Conservation (phyloP, 2,329 filamentous ascomycete genomes). For the Cordyceps cicadae region DNA sequence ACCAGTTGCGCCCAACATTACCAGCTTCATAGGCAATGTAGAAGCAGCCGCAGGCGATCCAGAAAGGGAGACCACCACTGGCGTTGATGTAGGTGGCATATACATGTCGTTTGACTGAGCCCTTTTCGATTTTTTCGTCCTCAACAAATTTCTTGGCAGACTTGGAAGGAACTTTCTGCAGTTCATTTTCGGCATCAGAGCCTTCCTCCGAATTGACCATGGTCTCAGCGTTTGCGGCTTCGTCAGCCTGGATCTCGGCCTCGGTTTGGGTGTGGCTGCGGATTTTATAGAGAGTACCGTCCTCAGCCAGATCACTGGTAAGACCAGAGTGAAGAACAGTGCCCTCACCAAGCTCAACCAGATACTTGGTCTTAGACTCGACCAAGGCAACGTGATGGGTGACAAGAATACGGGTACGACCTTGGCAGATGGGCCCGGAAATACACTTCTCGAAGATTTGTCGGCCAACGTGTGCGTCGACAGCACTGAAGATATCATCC, state of each 20-base stretch:
- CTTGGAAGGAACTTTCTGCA: slow-evolving; percentile 44
- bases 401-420: slow-evolving; percentile 67
- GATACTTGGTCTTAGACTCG: slow-evolving; percentile 61
- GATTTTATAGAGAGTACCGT: slow-evolving; percentile 48
- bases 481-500: slow-evolving; percentile 77
- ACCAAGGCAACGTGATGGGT: slow-evolving; percentile 72
- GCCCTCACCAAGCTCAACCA: slow-evolving; percentile 65
- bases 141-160: slow-evolving; percentile 63
- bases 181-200: slow-evolving; percentile 32
- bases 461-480: slow-evolving; percentile 73
- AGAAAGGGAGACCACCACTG: slow-evolving; percentile 55
- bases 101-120: slow-evolving; percentile 58
- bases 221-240: slow-evolving; percentile 33
- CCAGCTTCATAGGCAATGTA: slow-evolving; percentile 49
- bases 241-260: slow-evolving; percentile 40
- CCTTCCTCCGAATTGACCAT: slow-evolving; percentile 48
- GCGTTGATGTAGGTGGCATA: slow-evolving; percentile 60
- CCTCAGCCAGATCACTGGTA: slow-evolving; percentile 53
- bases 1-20: slow-evolving; percentile 53
- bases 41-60: slow-evolving; percentile 44
- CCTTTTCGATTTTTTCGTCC: slow-evolving; percentile 64
- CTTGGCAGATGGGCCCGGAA: slow-evolving; percentile 58
- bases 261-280: slow-evolving; percentile 45
- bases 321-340: slow-evolving; percentile 55
- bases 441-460: slow-evolving; percentile 72